Evolutionary conservation across 768 basidiomycete species (phyloP).

Genomic region (Auriculariales sp.): DNA sequence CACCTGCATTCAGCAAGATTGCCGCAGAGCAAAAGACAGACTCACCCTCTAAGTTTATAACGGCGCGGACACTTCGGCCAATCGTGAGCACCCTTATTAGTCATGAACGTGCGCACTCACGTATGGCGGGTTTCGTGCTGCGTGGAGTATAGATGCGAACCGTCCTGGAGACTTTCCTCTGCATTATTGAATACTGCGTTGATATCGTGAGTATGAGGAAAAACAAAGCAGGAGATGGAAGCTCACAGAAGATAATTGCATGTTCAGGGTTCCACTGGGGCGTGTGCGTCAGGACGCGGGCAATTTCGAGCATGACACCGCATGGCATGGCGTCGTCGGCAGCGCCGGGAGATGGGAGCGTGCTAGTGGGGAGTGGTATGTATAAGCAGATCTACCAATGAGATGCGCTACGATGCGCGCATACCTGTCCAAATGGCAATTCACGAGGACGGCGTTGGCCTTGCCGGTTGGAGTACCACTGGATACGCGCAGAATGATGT

Average conservation of each 20-base stretch:
- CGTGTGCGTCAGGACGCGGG: conserved; percentile 56
- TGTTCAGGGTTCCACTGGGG: conserved; percentile 59
- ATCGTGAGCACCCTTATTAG: neutral
- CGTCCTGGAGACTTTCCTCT: conserved; percentile 91
- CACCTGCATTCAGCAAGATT: neutral
- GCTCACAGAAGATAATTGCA: conserved; percentile 71
- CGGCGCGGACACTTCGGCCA: conserved; percentile 52
- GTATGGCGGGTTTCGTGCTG: conserved; percentile 64
- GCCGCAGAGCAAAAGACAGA: neutral
- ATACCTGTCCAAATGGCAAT: conserved; percentile 81
- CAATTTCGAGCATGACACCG: conserved; percentile 83
- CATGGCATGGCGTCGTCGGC: conserved; percentile 81
- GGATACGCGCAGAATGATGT: conserved; percentile 79
- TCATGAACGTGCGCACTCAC: conserved; percentile 24
- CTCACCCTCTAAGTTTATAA: conserved; percentile 80
- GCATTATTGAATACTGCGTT: conserved; percentile 80
- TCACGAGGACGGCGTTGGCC: conserved; percentile 73
- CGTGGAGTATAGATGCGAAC: conserved; percentile 84
- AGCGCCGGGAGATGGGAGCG: conserved; percentile 31
- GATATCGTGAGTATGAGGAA: conserved; percentile 1
- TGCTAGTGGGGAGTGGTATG: neutral
- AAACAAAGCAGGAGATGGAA: neutral
- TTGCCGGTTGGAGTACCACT: conserved; percentile 58
- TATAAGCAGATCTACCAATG: neutral
- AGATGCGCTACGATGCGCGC: conserved; percentile 10